Conservation (phyloP, 352 stramenopile genomes). For the Paralagenidium karlingii region DNA sequence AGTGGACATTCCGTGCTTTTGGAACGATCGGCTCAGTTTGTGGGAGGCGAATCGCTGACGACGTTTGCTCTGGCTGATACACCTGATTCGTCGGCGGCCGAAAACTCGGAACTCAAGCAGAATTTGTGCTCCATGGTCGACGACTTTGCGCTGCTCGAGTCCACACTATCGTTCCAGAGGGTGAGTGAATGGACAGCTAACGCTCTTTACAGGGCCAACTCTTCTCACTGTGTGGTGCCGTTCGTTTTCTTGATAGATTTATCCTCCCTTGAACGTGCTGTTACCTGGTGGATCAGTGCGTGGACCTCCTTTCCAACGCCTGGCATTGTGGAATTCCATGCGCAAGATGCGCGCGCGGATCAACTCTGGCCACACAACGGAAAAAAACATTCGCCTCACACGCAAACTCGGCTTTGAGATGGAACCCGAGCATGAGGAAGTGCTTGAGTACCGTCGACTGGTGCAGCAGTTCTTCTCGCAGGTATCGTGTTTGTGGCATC, state of each 20-base stretch:
- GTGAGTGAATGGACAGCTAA: conserved; percentile 12
- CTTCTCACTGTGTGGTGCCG: no score
- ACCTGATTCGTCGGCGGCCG: conserved; percentile 26
- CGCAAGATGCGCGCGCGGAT: conserved; percentile 43
- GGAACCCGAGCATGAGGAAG: conserved; percentile 55
- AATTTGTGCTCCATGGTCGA: conserved; percentile 58
- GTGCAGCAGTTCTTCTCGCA: conserved; percentile 70
- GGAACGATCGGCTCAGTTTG: conserved; percentile 64
- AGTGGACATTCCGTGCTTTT: conserved; percentile 56
- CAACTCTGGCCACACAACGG: conserved; percentile 37
- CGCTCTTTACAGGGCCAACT: background rate
- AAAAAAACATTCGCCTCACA: conserved; percentile 44
- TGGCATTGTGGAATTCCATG: conserved; percentile 52
- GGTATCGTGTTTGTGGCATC: background rate
- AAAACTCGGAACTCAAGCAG: conserved; percentile 46
- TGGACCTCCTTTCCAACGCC: conserved; percentile 64
- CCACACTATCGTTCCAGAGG: conserved; percentile 22
- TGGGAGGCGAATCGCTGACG: conserved; percentile 33
- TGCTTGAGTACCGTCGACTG: conserved; percentile 50
- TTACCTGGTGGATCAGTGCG: conserved; percentile 45
- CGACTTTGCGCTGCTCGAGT: conserved; percentile 43
- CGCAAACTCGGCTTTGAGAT: conserved; percentile 58
- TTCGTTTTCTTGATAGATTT: no score
- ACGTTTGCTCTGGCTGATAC: conserved; percentile 53
- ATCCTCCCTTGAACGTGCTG: conserved; percentile 58